Evolutionary conservation across 2,329 filamentous ascomycete genomes (phyloP).

Genomic region (Rhynchosporium graminicola): DNA sequence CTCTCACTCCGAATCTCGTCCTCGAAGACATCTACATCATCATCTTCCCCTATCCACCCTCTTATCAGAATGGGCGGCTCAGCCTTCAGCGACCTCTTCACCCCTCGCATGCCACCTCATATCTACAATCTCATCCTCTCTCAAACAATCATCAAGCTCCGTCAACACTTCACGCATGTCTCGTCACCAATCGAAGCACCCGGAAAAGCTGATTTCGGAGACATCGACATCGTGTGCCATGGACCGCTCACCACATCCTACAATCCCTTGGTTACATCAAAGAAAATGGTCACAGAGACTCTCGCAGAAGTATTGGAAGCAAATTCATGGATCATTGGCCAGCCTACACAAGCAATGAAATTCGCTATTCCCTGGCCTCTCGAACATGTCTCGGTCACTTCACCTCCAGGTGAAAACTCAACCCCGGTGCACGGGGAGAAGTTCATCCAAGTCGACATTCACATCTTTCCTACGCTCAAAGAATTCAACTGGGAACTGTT

Average conservation of each 20-base stretch:
- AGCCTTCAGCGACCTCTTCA: slow-evolving; percentile 58
- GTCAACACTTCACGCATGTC: slow-evolving; percentile 54
- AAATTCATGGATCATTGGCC: slow-evolving; percentile 40
- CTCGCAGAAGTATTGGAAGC: slow-evolving; percentile 51
- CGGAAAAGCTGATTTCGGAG: slow-evolving; percentile 67
- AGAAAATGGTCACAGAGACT: slow-evolving; percentile 27
- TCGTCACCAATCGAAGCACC: slow-evolving; percentile 68
- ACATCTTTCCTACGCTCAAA: slow-evolving; percentile 48
- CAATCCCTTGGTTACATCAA: slow-evolving; percentile 9
- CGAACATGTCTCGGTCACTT: no score
- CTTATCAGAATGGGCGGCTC: slow-evolving; percentile 62
- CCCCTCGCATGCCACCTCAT: slow-evolving; percentile 63
- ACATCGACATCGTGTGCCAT: slow-evolving; percentile 69
- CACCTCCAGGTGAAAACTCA: neutral
- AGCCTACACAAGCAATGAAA: slow-evolving; percentile 43
- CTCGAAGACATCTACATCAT: neutral
- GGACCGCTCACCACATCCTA: slow-evolving; percentile 33
- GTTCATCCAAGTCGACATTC: slow-evolving; percentile 70
- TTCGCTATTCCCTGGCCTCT: slow-evolving; percentile 59
- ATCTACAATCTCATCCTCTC: slow-evolving; percentile 57
- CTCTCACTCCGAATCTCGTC: neutral
- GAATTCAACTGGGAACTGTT: slow-evolving; percentile 65
- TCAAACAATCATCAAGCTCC: slow-evolving; percentile 49
- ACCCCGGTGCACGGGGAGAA: slow-evolving; percentile 23
- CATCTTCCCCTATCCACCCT: neutral